phyloP scores from a whole-genome alignment of 345 rosid species.

The Sapria himalayana region DNA sequence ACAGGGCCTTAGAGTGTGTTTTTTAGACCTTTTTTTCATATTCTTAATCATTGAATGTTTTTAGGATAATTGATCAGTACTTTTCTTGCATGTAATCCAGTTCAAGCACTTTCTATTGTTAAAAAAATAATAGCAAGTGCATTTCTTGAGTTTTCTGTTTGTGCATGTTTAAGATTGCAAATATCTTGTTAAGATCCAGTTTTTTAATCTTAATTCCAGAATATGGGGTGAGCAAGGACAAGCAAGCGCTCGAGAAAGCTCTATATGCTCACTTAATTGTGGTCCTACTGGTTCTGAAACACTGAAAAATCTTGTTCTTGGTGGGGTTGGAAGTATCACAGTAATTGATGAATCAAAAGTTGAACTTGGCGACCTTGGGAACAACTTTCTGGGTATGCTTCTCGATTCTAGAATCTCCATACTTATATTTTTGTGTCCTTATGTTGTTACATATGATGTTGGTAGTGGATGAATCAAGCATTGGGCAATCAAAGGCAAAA shows the following conservation, averaged over 20 bases:
- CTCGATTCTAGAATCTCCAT: not conserved
- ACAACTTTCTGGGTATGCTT: slow-evolving; percentile 72
- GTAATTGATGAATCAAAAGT: slow-evolving; percentile 87
- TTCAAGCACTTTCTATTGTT: no score
- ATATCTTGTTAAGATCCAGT: no score
- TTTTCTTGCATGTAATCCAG: no score
- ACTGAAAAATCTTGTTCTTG: slow-evolving; percentile 86
- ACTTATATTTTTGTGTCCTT: slow-evolving; percentile 6
- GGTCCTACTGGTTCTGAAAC: slow-evolving; percentile 98
- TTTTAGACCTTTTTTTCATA: no score
- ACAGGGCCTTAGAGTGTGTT: no score
- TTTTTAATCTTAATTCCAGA: slow-evolving; percentile 33
- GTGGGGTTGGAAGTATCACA: slow-evolving; percentile 85
- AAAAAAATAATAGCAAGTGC: no score
- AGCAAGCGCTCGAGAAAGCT: slow-evolving; percentile 59
- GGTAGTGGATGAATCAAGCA: slow-evolving; percentile 56
- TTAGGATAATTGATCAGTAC: no score
- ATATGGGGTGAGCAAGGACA: slow-evolving; percentile 98
- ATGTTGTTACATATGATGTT: slow-evolving; percentile 8
- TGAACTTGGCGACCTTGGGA: slow-evolving; percentile 73
- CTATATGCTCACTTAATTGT: slow-evolving; percentile 85
- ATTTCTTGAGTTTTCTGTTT: no score
- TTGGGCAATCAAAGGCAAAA: slow-evolving; percentile 77
- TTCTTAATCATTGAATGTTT: no score
- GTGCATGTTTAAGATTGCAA: no score